A percentile compares a stretch with the other conserved stretches of the same genome.
phyloP scores from a whole-genome alignment of 768 basidiomycete species.

The Pisolithus orientalis region DNA sequence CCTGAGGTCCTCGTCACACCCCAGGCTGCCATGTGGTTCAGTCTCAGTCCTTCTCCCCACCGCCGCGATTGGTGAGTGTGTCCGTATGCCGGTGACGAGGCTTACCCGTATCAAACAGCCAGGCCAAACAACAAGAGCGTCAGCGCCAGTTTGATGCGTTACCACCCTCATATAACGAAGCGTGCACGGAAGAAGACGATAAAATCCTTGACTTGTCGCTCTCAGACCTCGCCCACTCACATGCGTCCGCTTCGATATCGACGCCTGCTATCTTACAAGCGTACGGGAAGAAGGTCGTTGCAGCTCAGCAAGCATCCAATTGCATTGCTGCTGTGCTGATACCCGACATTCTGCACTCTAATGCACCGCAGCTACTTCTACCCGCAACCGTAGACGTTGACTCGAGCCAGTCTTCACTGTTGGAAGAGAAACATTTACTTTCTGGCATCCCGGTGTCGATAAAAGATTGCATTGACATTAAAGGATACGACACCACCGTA shows the following conservation, averaged over 20 bases:
- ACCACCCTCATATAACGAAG: slow-evolving; percentile 22
- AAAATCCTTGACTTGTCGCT: slow-evolving; percentile 32
- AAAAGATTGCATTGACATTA: slow-evolving; percentile 42
- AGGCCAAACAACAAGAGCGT: slow-evolving; percentile 29
- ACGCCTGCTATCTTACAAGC: slow-evolving; percentile 29
- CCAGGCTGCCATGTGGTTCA: no score
- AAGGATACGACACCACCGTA: slow-evolving; percentile 41
- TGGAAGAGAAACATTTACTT: slow-evolving; percentile 18
- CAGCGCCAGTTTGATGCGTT: slow-evolving; percentile 23
- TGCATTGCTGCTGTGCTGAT: slow-evolving; percentile 44
- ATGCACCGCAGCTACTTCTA: background rate
- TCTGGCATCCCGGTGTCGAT: slow-evolving; percentile 44
- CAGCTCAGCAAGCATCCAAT: slow-evolving; percentile 40
- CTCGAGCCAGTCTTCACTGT: background rate
- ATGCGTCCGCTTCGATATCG: slow-evolving; percentile 21
- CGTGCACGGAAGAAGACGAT: slow-evolving; percentile 30
- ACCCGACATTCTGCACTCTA: slow-evolving; percentile 9
- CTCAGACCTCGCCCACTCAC: slow-evolving; percentile 29
- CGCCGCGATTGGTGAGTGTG: slow-evolving; percentile 24
- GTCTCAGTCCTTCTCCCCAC: slow-evolving; percentile 6
- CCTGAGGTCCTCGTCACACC: no score
- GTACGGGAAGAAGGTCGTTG: slow-evolving; percentile 35
- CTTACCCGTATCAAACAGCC: slow-evolving; percentile 12
- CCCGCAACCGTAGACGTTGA: background rate
- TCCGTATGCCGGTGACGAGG: no score